These are phyloP conservation scores for Rhododendron mucronatum DNA, from an alignment of 148 eudicot genomes.

Conservation along the genomic window DNA sequence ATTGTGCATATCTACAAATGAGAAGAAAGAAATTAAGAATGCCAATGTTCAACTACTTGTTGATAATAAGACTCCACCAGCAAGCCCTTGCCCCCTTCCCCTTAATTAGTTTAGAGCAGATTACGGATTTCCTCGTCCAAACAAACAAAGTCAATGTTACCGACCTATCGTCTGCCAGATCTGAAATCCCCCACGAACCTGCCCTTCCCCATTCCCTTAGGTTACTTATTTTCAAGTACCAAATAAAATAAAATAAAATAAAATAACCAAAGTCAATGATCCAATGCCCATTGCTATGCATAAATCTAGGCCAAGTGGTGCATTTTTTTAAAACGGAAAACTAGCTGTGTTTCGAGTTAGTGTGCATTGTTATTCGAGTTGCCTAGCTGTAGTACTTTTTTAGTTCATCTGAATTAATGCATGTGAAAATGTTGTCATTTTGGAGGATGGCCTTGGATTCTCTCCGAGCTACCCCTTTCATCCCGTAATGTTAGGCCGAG, in stretches of 20 bases:
- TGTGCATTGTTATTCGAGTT: neutral
- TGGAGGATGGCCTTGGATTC: neutral
- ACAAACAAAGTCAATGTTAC: neutral
- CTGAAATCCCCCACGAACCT: too few species aligned
- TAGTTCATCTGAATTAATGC: too few species aligned
- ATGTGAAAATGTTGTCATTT: neutral
- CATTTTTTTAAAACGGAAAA: neutral
- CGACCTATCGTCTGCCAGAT: too few species aligned
- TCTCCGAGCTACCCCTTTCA: too few species aligned
- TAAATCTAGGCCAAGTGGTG: neutral
- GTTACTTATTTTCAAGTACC: too few species aligned
- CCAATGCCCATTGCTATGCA: neutral
- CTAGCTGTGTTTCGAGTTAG: neutral
- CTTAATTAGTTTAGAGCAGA: too few species aligned
- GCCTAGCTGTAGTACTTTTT: too few species aligned
- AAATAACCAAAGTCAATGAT: neutral
- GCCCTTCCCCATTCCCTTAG: too few species aligned
- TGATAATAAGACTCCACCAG: neutral
- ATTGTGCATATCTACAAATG: neutral
- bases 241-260: too few species aligned
- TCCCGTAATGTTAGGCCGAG: too few species aligned
- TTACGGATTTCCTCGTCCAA: too few species aligned
- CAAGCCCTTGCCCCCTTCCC: too few species aligned
- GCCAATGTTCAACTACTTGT: neutral
- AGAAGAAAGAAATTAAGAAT: neutral